Evolutionary conservation across 148 eudicot genomes (phyloP), one percentile per base, ranked within the genome.

Genomic region (Spergularia bocconei): DNA sequence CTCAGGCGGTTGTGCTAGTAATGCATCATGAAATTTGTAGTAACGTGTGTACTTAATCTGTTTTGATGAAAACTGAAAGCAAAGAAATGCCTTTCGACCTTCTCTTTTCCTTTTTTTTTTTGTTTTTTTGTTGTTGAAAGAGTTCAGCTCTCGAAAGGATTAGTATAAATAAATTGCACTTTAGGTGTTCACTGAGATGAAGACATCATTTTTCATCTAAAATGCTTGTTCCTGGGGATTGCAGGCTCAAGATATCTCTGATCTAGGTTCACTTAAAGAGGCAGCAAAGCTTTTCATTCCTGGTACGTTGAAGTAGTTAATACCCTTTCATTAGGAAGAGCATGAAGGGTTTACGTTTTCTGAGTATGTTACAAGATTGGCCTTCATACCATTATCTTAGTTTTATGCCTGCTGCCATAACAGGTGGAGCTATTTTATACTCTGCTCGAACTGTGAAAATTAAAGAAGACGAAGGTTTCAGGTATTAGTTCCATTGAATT

Each of bases 221-320:
- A 51, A 48, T 16, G 2, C 17, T 50, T 55, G 66, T 69, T 72
- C 61, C 57, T 76, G 67, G 60, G 20, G 20, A 68, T 79, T 63
- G 69, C 91, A 93, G 98, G 98, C 98, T 63, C 84, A 91, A 73
- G 97, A 93, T 84, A 80, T 93, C 67, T 75, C 91, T 58, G 89
- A 84, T 87, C 74, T 93, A 60, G 98, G 98, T 55, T 83, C 98
- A 19, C 77, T 93, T 63, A 93, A 93, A 85, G 95, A 85, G 52
- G 98, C 93, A 61, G 87, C 97, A 63, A 93, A 90, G 75, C 74
- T 93, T 72, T 93, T 93, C 76, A 86, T 93, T 77, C 98, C 98
- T 62, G 97, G 98, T 93, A 79, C 56, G 33, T 77, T 67, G n/a
- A 52, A 9, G 44, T 17, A 17, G 15, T 58, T 7, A 10, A 15